A percentile compares a stretch with the other conserved stretches of the same genome.
These are phyloP conservation scores for Beauveria brongniartii DNA, from an alignment of 2,329 filamentous ascomycete genomes.

Conservation along the genomic window DNA sequence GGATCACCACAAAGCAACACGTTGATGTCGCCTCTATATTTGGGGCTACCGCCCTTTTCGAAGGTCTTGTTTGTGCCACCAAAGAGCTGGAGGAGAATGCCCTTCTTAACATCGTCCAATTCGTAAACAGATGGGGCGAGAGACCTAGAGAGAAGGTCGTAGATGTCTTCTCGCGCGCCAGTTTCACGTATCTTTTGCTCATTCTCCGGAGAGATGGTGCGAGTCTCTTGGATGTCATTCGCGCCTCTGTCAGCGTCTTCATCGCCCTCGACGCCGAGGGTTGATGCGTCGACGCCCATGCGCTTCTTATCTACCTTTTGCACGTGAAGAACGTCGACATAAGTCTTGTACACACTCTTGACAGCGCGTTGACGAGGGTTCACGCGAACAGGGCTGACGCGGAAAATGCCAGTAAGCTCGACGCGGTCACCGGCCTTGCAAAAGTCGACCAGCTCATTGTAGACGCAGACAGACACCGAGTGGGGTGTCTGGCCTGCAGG, in stretches of 20 bases:
- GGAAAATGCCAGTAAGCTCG: conserved; percentile 93
- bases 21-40: conserved; percentile 96
- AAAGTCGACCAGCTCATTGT: conserved; percentile 93
- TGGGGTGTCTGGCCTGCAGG: conserved; percentile 96
- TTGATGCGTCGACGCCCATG: conserved; percentile 83
- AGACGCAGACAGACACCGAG: conserved; percentile 90
- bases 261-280: conserved; percentile 72
- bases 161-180: conserved; percentile 74
- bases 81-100: conserved; percentile 91
- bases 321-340: conserved; percentile 89
- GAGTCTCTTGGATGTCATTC: conserved; percentile 71
- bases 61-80: conserved; percentile 98
- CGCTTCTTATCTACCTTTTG: conserved; percentile 95
- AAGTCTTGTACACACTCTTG: conserved; percentile 97
- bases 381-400: conserved; percentile 84
- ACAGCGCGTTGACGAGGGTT: conserved; percentile 88
- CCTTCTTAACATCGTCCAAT: conserved; percentile 98
- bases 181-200: conserved; percentile 81
- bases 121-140: conserved; percentile 94
- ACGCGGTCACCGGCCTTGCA: conserved; percentile 97
- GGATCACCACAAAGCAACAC: conserved; percentile 94
- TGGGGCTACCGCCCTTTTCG: conserved; percentile 89
- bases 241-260: conserved; percentile 57
- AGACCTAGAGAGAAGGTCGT: conserved; percentile 84
- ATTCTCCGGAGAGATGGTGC: conserved; percentile 78